Base-by-base conservation (phyloP, 495 filamentous ascomycete genomes). In the Penicillium maclennaniae region DNA sequence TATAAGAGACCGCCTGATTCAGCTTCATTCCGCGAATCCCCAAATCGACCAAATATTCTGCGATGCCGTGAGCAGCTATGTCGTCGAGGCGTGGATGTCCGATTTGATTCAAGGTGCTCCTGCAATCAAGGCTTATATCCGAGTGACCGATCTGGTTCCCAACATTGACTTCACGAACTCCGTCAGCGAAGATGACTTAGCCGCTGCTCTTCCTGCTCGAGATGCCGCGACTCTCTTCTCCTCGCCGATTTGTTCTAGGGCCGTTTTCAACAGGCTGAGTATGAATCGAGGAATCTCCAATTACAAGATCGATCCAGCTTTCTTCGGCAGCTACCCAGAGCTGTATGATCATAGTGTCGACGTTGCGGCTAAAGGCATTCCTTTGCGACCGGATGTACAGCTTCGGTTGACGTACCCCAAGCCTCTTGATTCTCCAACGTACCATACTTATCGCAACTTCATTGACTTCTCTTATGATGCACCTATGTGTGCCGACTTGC, bases 291-390 rank as follows among this genome's bases (percentile, higher is more conserved):
- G 51, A 7, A 44, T 54, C 4, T 54, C 51, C 5, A 47, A 47
- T 10, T 54, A 54, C 28, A 54, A 54, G 36, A 47, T 54, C 21
- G 51, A 54, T 36, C 51, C 51, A 15, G 34, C 51, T 6, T 54
- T 54, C 43, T 54, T 54, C 16, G 51, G 31, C 17, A 54, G 31
- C 6, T 54, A 54, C 12, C 51, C 51, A 10, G 51, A 54, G 26
- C 51, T 54, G 4, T 54, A 47, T 16, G 51, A 54, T 41, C 51
- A 54, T 23, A 47, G 20, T 39, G 37, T 15, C 10, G 44, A 51
- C 3, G 43, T 51, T 34, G 41, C 39, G 15, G 49, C 49, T 3
- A 34, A 54, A 25, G 51, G 51, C 5, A 47, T 47, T 25, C 43
- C 44, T 10, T 34, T 54, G 14, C 34, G 51, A 28, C 51, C 43